Conservation (phyloP, 2,329 filamentous ascomycete genomes). For the Paramyrothecium sp. region DNA sequence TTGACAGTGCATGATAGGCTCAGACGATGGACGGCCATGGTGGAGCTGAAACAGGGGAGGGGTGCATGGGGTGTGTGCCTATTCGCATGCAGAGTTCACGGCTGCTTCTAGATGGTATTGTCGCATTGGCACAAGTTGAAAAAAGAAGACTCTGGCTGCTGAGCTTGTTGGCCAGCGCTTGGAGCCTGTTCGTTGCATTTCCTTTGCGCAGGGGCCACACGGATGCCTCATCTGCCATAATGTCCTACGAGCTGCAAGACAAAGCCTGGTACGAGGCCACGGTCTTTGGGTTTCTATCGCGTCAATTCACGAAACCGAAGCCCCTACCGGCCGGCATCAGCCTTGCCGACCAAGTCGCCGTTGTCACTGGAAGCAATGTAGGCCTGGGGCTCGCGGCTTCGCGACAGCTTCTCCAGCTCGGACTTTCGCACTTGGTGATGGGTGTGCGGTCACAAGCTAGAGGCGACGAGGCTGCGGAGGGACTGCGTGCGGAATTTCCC, state of each 20-base stretch:
- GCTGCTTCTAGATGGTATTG: too few relatives aligned
- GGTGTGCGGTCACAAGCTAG: constrained; percentile 41
- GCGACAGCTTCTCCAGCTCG: constrained; percentile 34
- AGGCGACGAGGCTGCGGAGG: constrained; percentile 35
- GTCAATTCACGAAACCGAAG: constrained; percentile 22
- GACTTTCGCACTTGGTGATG: constrained; percentile 42
- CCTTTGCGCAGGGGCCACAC: too few relatives aligned
- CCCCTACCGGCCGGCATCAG: constrained; percentile 16
- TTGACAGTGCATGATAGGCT: too few relatives aligned
- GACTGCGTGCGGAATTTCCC: constrained; percentile 15
- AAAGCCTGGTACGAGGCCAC: neutral
- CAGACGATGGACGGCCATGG: too few relatives aligned
- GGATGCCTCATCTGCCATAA: neutral
- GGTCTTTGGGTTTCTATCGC: constrained; percentile 16
- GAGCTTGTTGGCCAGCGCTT: too few relatives aligned
- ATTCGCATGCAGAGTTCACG: too few relatives aligned
- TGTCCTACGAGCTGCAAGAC: neutral
- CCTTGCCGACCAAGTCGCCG: constrained; percentile 35
- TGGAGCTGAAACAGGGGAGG: too few relatives aligned
- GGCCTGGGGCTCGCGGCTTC: constrained; percentile 48
- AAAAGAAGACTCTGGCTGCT: too few relatives aligned
- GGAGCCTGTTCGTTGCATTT: too few relatives aligned
- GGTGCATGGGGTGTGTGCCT: too few relatives aligned
- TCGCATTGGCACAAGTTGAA: too few relatives aligned
- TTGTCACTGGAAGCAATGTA: constrained; percentile 48